These are phyloP conservation scores for Forsythia viridissima DNA, from an alignment of 257 asterid species.

Conservation along the genomic window DNA sequence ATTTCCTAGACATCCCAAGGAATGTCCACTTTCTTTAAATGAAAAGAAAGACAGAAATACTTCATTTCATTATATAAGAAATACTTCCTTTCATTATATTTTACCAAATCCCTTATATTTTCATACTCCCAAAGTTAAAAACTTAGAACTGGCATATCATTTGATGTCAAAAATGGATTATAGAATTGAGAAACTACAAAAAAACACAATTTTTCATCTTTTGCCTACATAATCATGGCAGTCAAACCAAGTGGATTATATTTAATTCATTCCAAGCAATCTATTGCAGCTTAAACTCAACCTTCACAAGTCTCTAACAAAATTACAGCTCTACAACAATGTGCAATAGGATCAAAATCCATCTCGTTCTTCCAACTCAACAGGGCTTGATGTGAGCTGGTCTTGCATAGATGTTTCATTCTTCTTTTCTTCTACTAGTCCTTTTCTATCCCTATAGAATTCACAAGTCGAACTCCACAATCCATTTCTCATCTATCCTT, in stretches of 20 bases:
- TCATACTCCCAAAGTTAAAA: background rate
- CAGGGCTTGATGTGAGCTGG: no score
- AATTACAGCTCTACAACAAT: no score
- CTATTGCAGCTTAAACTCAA: background rate
- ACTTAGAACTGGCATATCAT: background rate
- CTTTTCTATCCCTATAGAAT: no score
- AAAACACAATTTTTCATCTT: background rate
- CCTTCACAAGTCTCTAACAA: no score
- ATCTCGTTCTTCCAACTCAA: no score
- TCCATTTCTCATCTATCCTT: no score
- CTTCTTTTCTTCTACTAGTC: no score
- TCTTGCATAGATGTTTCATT: no score
- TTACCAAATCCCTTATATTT: background rate
- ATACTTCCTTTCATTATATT: background rate
- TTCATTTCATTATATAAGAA: background rate
- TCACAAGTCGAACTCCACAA: no score
- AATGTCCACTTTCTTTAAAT: background rate
- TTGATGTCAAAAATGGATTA: background rate
- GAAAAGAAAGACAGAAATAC: background rate
- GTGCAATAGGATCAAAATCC: no score
- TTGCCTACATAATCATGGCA: background rate
- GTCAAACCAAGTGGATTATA: background rate
- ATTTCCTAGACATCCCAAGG: background rate
- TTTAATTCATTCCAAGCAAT: background rate
- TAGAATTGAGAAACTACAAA: background rate